Evolutionary conservation across 345 rosid genomes (phyloP), one percentile per base, ranked within the genome.

Genomic region (Turnera subulata): DNA sequence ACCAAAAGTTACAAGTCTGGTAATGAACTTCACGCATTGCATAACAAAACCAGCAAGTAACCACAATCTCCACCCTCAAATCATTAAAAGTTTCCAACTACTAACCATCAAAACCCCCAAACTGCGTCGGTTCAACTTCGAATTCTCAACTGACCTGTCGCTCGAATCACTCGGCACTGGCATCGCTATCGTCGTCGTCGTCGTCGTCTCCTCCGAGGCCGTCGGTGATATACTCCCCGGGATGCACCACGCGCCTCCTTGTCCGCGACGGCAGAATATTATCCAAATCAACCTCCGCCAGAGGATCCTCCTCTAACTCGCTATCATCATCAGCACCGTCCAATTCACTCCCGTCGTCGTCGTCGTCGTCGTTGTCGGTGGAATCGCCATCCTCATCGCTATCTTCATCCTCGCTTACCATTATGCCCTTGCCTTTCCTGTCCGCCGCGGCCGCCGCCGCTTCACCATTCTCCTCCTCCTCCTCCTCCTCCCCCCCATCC

Each of bases 201-300:
- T 62, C 69, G 12, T 56, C 45, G 11, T 50, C 20, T 14, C 58
- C 48, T 33, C 9, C 57, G 23, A 18, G 53, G 57, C 75, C 71
- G 38, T 72, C 62, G 24, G 79, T 71, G 57, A 84, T 79, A 67
- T 57, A 73, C 43, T 80, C 66, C 50, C 93, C 93, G 21, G 95
- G 84, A 57, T 59, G 77, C 32, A 59, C 65, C 26, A 40, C 26
- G 6, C 65, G 15, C 33, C 66, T 67, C 62, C 97, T 75, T 13
- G 97, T 89, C 83, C 99, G 80, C 5, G 96, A 83, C 0, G 97
- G 91, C 1, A 93, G 78, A 53, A 93, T 93, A 62, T 93, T 93
- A 62, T 85, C 83, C 82, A 85, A 69, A 80, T 93, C 99, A 50
- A 93, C 96, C 83, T 93, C 99, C 8, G 97, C 88, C 67, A 93